Evolutionary conservation across 441 rosid species (phyloP).

Genomic region (Bocquillonia castaneifolia): DNA sequence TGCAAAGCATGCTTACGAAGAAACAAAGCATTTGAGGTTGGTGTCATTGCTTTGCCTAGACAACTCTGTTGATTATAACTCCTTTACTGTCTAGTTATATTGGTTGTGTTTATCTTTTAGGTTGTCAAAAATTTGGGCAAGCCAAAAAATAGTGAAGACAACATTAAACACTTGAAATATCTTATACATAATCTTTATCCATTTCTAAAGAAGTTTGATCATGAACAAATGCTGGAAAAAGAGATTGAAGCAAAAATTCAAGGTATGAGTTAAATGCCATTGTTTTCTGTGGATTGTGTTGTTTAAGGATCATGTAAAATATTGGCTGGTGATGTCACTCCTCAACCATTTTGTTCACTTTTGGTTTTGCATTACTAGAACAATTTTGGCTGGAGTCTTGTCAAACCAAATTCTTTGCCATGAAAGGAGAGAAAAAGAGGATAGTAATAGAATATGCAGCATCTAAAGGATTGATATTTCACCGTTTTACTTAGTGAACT

Average conservation of each 20-base stretch:
- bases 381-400: background rate
- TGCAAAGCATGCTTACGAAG: constrained; percentile 38
- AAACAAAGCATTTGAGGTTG: background rate
- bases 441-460: background rate
- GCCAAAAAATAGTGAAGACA: constrained; percentile 21
- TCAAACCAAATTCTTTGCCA: background rate
- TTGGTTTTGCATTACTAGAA: background rate
- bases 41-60: background rate
- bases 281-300: background rate
- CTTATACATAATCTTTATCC: constrained; percentile 35
- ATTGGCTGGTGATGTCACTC: background rate
- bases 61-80: background rate
- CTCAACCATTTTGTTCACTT: background rate
- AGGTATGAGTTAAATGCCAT: constrained; percentile 24
- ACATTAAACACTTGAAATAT: constrained; percentile 25
- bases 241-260: constrained; percentile 33
- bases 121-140: background rate
- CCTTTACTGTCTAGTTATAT: background rate
- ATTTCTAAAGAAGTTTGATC: constrained; percentile 24
- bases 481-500: background rate
- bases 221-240: constrained; percentile 36
- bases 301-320: background rate
- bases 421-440: background rate
- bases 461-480: background rate
- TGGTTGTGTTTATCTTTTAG: background rate